Base-by-base conservation (phyloP, 1,284 basidiomycete species). In the Apiotrichum sp. region DNA sequence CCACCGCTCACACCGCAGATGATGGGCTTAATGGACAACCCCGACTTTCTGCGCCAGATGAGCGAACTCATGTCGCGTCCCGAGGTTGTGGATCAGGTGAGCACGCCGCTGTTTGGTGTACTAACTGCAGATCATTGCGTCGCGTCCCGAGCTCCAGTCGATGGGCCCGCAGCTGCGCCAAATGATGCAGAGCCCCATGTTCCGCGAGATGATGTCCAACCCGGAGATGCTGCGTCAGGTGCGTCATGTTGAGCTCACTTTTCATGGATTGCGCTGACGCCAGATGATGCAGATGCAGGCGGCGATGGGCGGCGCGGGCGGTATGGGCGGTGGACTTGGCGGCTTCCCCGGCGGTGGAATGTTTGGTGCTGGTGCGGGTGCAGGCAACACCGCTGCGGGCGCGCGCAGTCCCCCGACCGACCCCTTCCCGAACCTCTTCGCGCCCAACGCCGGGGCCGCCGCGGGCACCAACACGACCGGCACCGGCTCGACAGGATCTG, bases 141-240 rank as follows among this genome's bases (percentile, higher is more conserved):
- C 79, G 44, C 89, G 91, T 74, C 92, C 92, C 0, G 86, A 91
- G 67, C 79, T 93, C 16, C 81, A 81, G 2, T 77, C 79, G 0
- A 87, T 92, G 85, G 88, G 81, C 4, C 89, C 89, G 0, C 86
- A 89, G 68, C 83, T 91, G 32, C 80, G 91, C 16, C 79, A 86
- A 63, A 80, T 89, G 56, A 86, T 93, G 77, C 84, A 86, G 68
- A 87, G 83, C 67, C 85, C 86, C n/a, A 79, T 84, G 59, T 89
- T 93, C 77, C 78, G 88, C 50, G 81, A 88, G 67, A 86, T 92
- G 83, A 82, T 92, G 85, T 58, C 67, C 36, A 73, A 74, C 58
- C 72, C 72, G 3, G 72, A 73, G 39, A 66, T 70, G 50, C 62
- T 74, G 32, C 61, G 70, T 52, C 62, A 62, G 62, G 71, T 71